Base-by-base conservation (phyloP, 1,284 basidiomycete genomes). In the Ustilago xerochloae region DNA sequence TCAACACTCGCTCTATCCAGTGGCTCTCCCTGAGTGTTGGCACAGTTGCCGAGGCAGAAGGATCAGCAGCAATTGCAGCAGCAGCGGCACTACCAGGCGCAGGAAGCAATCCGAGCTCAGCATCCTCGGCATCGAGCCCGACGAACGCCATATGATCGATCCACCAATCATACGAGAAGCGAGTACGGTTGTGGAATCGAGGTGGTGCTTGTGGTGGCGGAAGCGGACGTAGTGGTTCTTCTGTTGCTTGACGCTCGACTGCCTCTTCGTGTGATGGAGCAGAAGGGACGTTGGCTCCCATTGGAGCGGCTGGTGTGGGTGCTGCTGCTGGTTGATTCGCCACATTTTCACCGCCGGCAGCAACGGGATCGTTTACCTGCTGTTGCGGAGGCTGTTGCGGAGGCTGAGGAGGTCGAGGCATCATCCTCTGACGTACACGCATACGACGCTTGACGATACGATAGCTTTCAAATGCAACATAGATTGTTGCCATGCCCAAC, bases 81-180 rank as follows among this genome's bases (percentile, higher is more conserved):
- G 29, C 30, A 16, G 46, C 30, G 36, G 20, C n/a, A 2, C 26
- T 13, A 15, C 28, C 39, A 12, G 52, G n/a, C 10, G 60, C 18
- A 8, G 60, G 65, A 5, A 69, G 35, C 3, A 78, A 39, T 1
- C 77, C 78, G 3, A 80, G 39, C 24, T 80, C 63, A 8, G 24
- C 55, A 57, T 78, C 78, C 22, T 80, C 78, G 5, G 36, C 43
- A n/a, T 65, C 66, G 15, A 80, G 48, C 4, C 66, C 65, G 33
- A 76, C 39, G 33, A 59, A 78, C 2, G 78, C 63, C 32, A 80
- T 47, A 13, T 47, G 49, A 32, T 80, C 78, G 33, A 78, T 53
- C 32, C 70, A 73, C 59, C 60, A 78, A 32, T 68, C 66, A 24
- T 54, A 30, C 2, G 54, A 52, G 16, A 74, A 64, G 16, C 49